Conservation (phyloP, 2,329 filamentous ascomycete species). For the Xylaria sp. region DNA sequence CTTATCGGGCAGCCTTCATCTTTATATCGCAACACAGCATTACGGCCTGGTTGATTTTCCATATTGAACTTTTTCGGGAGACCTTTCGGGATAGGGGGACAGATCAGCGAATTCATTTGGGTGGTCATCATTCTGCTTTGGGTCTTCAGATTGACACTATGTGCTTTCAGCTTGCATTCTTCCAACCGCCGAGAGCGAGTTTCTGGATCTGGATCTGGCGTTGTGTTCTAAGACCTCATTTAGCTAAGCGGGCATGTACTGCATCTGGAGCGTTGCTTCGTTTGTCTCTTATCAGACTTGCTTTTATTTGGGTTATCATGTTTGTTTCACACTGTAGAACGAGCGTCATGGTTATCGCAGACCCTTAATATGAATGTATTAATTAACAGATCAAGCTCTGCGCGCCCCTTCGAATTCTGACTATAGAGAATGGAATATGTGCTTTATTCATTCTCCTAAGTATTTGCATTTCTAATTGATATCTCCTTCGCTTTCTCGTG, state of each 20-base stretch:
- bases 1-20: neutral
- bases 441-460: neutral
- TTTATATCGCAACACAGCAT: conserved; percentile 4
- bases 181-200: conserved; percentile 1
- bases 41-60: neutral
- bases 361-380: conserved; percentile 13
- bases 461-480: neutral
- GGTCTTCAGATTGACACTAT: neutral
- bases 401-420: neutral
- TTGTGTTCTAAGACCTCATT: conserved; percentile 18
- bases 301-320: conserved; percentile 14
- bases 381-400: neutral
- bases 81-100: neutral
- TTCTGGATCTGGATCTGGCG: conserved; percentile 20
- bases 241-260: conserved; percentile 26
- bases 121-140: neutral
- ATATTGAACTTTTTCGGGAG: neutral
- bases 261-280: conserved; percentile 30
- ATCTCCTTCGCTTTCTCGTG: neutral
- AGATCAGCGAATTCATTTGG: neutral
- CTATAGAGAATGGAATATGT: neutral
- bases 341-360: neutral
- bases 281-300: conserved; percentile 6
- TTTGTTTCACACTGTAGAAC: conserved; percentile 25
- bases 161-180: conserved; percentile 7